These are phyloP conservation scores for Obba rivulosa DNA, from an alignment of 768 basidiomycete species.

Conservation along the genomic window DNA sequence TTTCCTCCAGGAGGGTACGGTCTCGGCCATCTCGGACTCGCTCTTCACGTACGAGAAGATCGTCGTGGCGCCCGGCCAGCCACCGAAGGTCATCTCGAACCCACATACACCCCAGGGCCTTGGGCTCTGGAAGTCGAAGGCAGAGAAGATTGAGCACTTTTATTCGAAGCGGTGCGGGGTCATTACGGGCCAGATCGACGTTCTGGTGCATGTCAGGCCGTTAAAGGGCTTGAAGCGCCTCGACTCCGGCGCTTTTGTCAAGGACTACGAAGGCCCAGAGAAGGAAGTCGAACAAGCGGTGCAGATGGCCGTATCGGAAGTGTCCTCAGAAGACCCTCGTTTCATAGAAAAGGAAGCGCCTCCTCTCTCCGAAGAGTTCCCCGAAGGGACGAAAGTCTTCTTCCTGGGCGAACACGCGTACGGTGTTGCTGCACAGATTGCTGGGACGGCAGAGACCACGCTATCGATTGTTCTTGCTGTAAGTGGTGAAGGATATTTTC, in stretches of 20 bases:
- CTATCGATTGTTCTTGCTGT: slow-evolving; percentile 89
- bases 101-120: slow-evolving; percentile 69
- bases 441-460: slow-evolving; percentile 58
- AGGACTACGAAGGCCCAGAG: slow-evolving; percentile 83
- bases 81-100: slow-evolving; percentile 55
- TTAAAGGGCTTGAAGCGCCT: slow-evolving; percentile 90
- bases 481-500: slow-evolving; percentile 12
- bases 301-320: slow-evolving; percentile 78
- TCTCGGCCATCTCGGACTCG: slow-evolving; percentile 82
- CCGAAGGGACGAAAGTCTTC: slow-evolving; percentile 85
- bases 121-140: slow-evolving; percentile 73
- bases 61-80: slow-evolving; percentile 42
- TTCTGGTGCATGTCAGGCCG: slow-evolving; percentile 84
- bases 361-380: slow-evolving; percentile 83
- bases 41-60: slow-evolving; percentile 82
- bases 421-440: slow-evolving; percentile 91
- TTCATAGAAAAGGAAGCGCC: slow-evolving; percentile 79
- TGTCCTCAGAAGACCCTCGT: slow-evolving; percentile 85
- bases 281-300: slow-evolving; percentile 84
- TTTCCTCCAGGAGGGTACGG: slow-evolving; percentile 88
- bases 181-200: slow-evolving; percentile 73
- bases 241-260: slow-evolving; percentile 87
- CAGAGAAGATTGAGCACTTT: slow-evolving; percentile 72
- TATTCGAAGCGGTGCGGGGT: slow-evolving; percentile 92
- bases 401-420: slow-evolving; percentile 95